phyloP scores from a whole-genome alignment of 192 early-diverging fungal species.

The Podila horticola region DNA sequence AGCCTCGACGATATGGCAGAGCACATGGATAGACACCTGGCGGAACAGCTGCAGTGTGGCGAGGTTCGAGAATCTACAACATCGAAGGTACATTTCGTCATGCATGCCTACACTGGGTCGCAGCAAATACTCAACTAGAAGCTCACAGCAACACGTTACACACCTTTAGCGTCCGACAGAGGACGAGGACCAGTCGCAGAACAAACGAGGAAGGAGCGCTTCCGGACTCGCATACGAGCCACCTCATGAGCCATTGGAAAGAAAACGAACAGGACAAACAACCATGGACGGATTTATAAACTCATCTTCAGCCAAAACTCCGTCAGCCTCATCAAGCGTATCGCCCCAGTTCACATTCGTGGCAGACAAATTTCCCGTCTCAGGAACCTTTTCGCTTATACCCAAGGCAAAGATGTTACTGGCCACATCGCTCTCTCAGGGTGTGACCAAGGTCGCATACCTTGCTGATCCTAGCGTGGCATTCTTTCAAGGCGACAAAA shows the following conservation, averaged over 20 bases:
- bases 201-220: not conserved
- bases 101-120: too few relatives aligned
- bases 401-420: constrained; percentile 16
- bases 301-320: not conserved
- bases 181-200: not conserved
- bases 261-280: constrained; percentile 22
- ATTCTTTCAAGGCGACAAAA: constrained; percentile 28
- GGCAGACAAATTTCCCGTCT: not conserved
- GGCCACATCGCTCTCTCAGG: constrained; percentile 11
- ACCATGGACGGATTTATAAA: constrained; percentile 44
- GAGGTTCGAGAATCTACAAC: not conserved
- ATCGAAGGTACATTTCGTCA: constrained; percentile 1
- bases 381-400: constrained; percentile 4
- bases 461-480: constrained; percentile 26
- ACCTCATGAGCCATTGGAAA: not conserved
- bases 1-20: constrained; percentile 30
- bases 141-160: not conserved
- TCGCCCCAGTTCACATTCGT: constrained; percentile 3
- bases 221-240: not conserved
- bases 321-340: not conserved
- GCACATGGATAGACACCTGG: constrained; percentile 43
- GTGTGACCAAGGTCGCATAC: constrained; percentile 30
- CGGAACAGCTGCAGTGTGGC: constrained; percentile 23
- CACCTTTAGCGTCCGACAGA: not conserved
- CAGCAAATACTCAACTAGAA: too few relatives aligned